phyloP scores from a whole-genome alignment of 2,329 filamentous ascomycete species.

The Neophaeococcomyces mojaviensis region DNA sequence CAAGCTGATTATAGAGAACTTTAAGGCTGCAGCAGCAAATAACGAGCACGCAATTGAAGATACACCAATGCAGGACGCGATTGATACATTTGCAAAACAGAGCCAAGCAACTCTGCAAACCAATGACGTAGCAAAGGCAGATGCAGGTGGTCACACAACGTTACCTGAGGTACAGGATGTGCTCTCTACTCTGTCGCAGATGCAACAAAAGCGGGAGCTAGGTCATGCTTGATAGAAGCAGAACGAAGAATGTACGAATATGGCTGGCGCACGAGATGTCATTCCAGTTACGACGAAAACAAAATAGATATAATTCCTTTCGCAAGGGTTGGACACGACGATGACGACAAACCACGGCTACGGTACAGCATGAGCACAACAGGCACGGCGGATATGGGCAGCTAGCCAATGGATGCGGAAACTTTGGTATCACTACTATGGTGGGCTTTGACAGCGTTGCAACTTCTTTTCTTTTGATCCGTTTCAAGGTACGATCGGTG shows the following conservation, averaged over 20 bases:
- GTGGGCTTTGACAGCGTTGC: constrained; percentile 2
- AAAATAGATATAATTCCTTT: constrained; percentile 9
- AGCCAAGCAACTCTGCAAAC: background rate
- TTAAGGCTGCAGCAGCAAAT: background rate
- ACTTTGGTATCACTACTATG: background rate
- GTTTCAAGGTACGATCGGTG: background rate
- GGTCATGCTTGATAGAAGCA: background rate
- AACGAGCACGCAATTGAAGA: constrained; percentile 2
- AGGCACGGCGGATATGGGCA: background rate
- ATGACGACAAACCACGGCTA: background rate
- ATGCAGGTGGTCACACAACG: background rate
- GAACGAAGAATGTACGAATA: background rate
- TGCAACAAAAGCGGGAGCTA: constrained; percentile 1
- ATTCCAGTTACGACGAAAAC: background rate
- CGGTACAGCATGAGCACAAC: background rate
- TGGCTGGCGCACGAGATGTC: background rate
- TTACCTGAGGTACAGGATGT: constrained; percentile 1
- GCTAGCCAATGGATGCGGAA: background rate
- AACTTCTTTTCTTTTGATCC: constrained; percentile 1
- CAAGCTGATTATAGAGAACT: background rate
- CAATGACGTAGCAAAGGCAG: background rate
- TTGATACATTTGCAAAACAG: background rate
- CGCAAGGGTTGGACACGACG: constrained; percentile 9
- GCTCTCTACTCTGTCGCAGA: constrained; percentile 4
- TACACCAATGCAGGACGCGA: background rate